Conservation (phyloP, 768 basidiomycete genomes). For the Glaciozyma antarctica region DNA sequence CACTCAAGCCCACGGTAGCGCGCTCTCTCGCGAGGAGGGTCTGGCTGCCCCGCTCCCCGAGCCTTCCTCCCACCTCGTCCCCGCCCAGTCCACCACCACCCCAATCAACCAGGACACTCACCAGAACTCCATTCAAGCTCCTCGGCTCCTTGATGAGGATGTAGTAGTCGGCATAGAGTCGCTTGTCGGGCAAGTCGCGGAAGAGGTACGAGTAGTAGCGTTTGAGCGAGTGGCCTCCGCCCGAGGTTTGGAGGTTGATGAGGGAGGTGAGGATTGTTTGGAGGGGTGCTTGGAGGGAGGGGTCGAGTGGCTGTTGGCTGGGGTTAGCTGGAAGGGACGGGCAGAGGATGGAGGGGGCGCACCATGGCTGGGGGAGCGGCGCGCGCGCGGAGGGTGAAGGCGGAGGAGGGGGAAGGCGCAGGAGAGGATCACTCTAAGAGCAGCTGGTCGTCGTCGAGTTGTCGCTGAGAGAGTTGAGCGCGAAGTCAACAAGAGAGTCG, state of each 20-base stretch:
- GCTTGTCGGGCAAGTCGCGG: slow-evolving; percentile 25
- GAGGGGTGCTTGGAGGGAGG: slow-evolving; percentile 4
- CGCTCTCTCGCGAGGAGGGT: too few species aligned
- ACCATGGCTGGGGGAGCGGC: too few species aligned
- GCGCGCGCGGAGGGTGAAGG: too few species aligned
- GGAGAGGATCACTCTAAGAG: too few species aligned
- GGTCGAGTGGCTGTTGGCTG: slow-evolving; percentile 2
- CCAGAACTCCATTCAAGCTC: slow-evolving; percentile 12
- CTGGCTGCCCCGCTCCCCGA: not conserved
- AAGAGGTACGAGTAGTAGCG: slow-evolving; percentile 28
- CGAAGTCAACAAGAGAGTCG: too few species aligned
- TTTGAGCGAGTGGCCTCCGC: slow-evolving; percentile 1
- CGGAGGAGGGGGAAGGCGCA: too few species aligned
- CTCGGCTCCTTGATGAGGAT: slow-evolving; percentile 25
- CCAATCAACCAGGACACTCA: not conserved
- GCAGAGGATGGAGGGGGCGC: too few species aligned
- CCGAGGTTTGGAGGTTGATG: slow-evolving; percentile 16
- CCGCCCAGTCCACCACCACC: not conserved
- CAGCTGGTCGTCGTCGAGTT: too few species aligned
- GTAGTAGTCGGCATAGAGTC: slow-evolving; percentile 27
- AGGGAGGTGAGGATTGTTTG: slow-evolving; percentile 5
- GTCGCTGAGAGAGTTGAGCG: too few species aligned
- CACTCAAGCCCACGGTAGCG: too few species aligned
- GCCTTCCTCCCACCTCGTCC: not conserved
- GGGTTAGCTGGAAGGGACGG: too few species aligned